Evolutionary conservation across 176 grass and related monocot species (phyloP).

Genomic region (Hordeum marinum): DNA sequence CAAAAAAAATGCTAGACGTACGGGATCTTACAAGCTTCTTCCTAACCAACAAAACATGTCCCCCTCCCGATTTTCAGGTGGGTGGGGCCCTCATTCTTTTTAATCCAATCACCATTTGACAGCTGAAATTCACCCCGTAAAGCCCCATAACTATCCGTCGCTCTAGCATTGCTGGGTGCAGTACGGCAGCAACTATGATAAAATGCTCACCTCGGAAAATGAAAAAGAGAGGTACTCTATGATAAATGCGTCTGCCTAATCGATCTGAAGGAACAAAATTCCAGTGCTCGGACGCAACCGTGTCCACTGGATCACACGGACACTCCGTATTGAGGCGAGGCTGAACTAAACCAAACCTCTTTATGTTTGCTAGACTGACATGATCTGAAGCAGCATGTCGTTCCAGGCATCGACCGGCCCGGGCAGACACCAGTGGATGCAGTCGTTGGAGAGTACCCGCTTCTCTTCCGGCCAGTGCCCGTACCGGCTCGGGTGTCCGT

Average conservation of each 20-base stretch:
- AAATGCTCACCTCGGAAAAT: background rate
- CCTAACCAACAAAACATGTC: no score
- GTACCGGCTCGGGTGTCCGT: constrained; percentile 65
- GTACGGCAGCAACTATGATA: background rate
- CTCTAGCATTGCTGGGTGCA: no score
- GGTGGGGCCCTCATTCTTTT: no score
- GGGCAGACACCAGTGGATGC: constrained; percentile 75
- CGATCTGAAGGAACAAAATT: background rate
- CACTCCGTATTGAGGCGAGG: background rate
- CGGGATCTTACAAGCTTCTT: no score
- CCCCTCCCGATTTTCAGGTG: no score
- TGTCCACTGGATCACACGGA: background rate
- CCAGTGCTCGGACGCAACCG: background rate
- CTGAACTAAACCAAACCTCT: background rate
- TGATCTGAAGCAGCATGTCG: constrained; percentile 59
- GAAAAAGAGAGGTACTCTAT: background rate
- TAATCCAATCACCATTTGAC: no score
- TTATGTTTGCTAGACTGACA: constrained; percentile 24
- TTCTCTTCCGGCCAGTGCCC: constrained; percentile 44
- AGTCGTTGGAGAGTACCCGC: constrained; percentile 43
- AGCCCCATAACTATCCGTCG: no score
- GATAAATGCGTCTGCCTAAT: background rate
- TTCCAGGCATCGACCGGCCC: constrained; percentile 63
- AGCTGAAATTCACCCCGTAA: no score
- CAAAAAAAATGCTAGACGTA: no score